These are phyloP conservation scores for Nitzschia sp. DNA, from an alignment of 108 stramenopile genomes.

Conservation along the genomic window DNA sequence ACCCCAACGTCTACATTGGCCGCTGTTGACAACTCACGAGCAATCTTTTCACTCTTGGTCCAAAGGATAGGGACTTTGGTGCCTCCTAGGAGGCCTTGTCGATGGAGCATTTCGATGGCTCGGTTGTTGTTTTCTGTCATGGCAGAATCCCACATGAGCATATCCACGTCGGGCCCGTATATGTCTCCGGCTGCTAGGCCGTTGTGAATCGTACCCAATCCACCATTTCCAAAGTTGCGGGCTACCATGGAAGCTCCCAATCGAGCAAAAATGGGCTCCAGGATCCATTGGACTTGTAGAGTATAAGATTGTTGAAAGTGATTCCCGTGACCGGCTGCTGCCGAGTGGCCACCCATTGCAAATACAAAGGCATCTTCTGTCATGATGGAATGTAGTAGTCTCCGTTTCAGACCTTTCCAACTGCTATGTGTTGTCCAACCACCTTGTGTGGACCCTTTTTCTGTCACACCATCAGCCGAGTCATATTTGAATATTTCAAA, in stretches of 20 bases:
- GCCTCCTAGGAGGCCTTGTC: conserved; percentile 51
- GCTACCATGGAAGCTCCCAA: conserved; percentile 57
- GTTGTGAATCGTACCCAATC: conserved; percentile 52
- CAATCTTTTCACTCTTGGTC: conserved; percentile 9
- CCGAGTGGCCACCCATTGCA: conserved; percentile 60
- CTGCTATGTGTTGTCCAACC: conserved; percentile 60
- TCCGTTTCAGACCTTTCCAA: conserved; percentile 50
- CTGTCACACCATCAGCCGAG: not conserved
- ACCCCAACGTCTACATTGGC: conserved; percentile 52
- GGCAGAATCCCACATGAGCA: conserved; percentile 69
- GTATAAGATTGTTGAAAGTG: conserved; percentile 69
- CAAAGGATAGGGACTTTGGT: conserved; percentile 48
- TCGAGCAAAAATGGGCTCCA: conserved; percentile 64
- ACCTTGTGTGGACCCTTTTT: conserved; percentile 21
- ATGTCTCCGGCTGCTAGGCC: conserved; percentile 56
- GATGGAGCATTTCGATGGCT: conserved; percentile 44
- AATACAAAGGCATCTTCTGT: conserved; percentile 64
- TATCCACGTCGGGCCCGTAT: conserved; percentile 63
- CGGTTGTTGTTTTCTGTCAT: conserved; percentile 27
- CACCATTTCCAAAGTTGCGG: conserved; percentile 54
- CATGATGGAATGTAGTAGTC: conserved; percentile 68
- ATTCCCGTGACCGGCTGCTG: conserved; percentile 72
- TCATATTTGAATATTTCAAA: conserved; percentile 9
- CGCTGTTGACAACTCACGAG: conserved; percentile 30
- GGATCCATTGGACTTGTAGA: conserved; percentile 59